phyloP scores from a whole-genome alignment of 2,329 filamentous ascomycete species.

The Fusarium ramigenum region DNA sequence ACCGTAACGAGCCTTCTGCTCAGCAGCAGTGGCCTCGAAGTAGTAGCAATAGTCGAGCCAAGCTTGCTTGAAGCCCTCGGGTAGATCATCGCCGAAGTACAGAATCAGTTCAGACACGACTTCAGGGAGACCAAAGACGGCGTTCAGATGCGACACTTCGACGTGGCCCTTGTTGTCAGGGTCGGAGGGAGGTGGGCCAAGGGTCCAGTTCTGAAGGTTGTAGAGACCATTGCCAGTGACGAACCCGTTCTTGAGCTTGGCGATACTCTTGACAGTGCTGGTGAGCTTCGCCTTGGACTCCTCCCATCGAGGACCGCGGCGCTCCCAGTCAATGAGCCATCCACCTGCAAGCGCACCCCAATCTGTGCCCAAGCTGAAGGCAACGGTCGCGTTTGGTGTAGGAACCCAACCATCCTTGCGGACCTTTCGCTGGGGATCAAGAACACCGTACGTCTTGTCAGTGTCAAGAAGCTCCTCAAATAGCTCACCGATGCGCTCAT shows the following conservation, averaged over 20 bases:
- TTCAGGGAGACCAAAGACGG: conserved; percentile 68
- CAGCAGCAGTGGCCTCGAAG: conserved; percentile 58
- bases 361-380: conserved; percentile 66
- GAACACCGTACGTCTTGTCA: conserved; percentile 60
- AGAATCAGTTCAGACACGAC: conserved; percentile 65
- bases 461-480: conserved; percentile 61
- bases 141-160: conserved; percentile 63
- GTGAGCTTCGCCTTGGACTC: conserved; percentile 61
- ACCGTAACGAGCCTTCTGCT: conserved; percentile 65
- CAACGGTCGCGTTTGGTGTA: conserved; percentile 51
- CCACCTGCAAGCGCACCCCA: conserved; percentile 65
- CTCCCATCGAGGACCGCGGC: conserved; percentile 62
- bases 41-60: conserved; percentile 71
- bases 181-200: conserved; percentile 63
- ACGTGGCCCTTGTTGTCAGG: conserved; percentile 61
- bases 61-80: conserved; percentile 59
- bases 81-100: conserved; percentile 56
- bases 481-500: conserved; percentile 66
- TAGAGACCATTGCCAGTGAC: conserved; percentile 65
- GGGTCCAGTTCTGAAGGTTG: conserved; percentile 57
- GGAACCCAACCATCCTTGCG: conserved; percentile 61
- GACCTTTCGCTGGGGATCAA: conserved; percentile 69
- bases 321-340: conserved; percentile 70
- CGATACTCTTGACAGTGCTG: conserved; percentile 60
- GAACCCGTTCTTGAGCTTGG: conserved; percentile 65